Evolutionary conservation across 257 asterid species (phyloP).

Genomic region (Asclepias syriaca): DNA sequence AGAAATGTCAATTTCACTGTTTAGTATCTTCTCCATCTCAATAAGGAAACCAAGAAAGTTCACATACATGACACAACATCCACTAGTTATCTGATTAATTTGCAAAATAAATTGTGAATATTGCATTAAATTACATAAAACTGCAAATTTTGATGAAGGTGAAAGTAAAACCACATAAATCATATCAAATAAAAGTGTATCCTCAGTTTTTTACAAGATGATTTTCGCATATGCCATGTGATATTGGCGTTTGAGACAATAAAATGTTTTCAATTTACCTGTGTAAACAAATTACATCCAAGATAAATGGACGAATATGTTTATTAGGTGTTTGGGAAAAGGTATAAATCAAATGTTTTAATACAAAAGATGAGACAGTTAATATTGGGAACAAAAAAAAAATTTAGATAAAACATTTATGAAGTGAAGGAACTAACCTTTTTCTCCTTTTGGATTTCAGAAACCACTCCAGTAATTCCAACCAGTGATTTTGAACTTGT

Average conservation of each 20-base stretch:
- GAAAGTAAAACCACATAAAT: not conserved
- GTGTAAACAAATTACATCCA: not conserved
- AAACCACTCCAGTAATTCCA: constrained; percentile 83
- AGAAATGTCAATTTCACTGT: not conserved
- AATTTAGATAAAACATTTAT: not conserved
- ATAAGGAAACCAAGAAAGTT: not conserved
- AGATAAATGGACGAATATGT: not conserved
- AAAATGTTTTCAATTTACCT: not conserved
- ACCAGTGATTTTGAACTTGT: constrained; percentile 98
- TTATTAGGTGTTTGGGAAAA: not conserved
- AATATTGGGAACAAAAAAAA: not conserved
- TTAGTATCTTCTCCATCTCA: not conserved
- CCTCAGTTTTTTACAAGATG: not conserved
- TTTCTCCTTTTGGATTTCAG: constrained; percentile 92
- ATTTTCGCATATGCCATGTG: not conserved
- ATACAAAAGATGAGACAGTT: not conserved
- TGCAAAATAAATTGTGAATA: not conserved
- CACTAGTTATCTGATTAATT: not conserved
- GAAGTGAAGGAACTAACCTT: constrained; percentile 46
- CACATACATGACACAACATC: not conserved
- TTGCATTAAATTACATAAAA: not conserved
- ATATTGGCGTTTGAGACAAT: not conserved
- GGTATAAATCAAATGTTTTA: not conserved
- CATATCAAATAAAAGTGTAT: not conserved
- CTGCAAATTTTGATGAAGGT: not conserved